These are phyloP conservation scores for Ustanciosporium gigantosporum DNA, from an alignment of 1,284 basidiomycete species.

Conservation along the genomic window DNA sequence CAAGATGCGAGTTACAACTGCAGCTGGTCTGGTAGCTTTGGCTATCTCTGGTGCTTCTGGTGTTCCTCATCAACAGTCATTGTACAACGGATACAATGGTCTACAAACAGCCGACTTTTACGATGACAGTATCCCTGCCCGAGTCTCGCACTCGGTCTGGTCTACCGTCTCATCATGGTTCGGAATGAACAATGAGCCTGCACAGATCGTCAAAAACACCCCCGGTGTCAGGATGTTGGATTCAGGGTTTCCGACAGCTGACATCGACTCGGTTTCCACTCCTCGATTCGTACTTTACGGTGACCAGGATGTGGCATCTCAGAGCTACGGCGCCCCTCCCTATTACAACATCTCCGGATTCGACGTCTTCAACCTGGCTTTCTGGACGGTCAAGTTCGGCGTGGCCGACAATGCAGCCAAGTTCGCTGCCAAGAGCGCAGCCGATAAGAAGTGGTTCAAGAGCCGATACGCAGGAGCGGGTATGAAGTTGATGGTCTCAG, in stretches of 20 bases:
- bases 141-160: slow-evolving; percentile 21
- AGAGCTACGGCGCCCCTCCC: slow-evolving; percentile 34
- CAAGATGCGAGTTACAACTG: not conserved
- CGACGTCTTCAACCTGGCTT: slow-evolving; percentile 64
- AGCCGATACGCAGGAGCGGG: slow-evolving; percentile 62
- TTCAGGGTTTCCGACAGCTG: slow-evolving; percentile 32
- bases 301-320: slow-evolving; percentile 18
- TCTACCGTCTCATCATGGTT: slow-evolving; percentile 17
- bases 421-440: slow-evolving; percentile 30
- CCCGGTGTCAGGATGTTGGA: slow-evolving; percentile 26
- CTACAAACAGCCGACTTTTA: slow-evolving; percentile 21
- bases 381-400: slow-evolving; percentile 62
- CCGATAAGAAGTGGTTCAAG: slow-evolving; percentile 51
- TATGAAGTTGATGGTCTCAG: slow-evolving; percentile 59
- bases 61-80: slow-evolving; percentile 24
- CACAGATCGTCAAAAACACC: slow-evolving; percentile 14
- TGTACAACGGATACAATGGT: slow-evolving; percentile 35
- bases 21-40: not conserved
- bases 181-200: slow-evolving; percentile 11
- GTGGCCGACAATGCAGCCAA: slow-evolving; percentile 59
- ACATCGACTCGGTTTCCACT: slow-evolving; percentile 21
- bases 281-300: slow-evolving; percentile 40
- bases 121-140: slow-evolving; percentile 38
- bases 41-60: slow-evolving; percentile 2
- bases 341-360: slow-evolving; percentile 38